Conservation (phyloP, 73 alveolate species). For the Paramecium tetraurelia region DNA sequence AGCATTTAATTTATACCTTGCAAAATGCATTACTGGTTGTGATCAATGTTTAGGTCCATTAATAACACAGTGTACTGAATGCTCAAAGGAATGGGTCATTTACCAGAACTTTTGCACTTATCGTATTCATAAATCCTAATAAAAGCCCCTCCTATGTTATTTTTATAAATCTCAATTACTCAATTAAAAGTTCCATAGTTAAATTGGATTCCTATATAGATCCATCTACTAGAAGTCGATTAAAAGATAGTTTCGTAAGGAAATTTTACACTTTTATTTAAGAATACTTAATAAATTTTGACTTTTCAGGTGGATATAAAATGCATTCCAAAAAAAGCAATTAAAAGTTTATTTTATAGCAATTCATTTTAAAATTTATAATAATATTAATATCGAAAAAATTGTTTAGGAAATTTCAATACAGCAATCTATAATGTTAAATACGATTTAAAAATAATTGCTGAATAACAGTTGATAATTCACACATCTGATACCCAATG, state of each 20-base stretch:
- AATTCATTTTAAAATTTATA: too few relatives aligned
- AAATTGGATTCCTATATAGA: neutral
- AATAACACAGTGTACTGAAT: neutral
- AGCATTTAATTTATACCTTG: neutral
- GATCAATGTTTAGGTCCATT: neutral
- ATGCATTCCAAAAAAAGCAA: neutral
- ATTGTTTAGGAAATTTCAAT: neutral
- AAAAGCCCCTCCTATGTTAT: neutral
- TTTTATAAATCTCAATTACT: neutral
- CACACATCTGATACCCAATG: neutral
- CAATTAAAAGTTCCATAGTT: neutral
- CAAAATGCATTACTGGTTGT: neutral
- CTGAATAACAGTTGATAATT: neutral
- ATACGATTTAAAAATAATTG: neutral
- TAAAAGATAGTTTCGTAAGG: neutral
- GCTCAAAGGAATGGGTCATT: neutral
- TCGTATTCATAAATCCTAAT: neutral
- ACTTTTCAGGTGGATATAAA: neutral
- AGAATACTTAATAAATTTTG: neutral
- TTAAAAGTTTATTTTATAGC: neutral
- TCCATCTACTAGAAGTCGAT: neutral
- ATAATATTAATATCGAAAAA: too few relatives aligned
- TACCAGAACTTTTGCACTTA: neutral
- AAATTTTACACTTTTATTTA: neutral
- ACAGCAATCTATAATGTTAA: neutral